phyloP scores from a whole-genome alignment of 257 asterid species.

The Solanum dulcamara region DNA sequence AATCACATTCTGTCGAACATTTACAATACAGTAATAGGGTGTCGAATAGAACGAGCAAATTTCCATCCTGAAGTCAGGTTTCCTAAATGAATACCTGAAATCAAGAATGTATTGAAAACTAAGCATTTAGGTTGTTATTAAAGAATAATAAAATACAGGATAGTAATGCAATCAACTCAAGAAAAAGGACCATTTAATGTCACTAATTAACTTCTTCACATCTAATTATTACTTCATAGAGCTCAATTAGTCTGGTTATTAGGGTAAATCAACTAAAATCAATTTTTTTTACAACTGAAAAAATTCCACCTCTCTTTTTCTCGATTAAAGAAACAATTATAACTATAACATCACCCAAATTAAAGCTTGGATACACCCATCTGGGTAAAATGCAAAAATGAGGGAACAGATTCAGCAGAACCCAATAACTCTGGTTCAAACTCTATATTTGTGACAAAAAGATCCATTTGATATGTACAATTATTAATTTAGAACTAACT shows the following conservation, averaged over 20 bases:
- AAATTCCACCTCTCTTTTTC: not conserved
- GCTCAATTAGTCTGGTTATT: not conserved
- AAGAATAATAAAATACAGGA: not conserved
- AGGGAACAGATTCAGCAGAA: not conserved
- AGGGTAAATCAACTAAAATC: not conserved
- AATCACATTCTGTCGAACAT: constrained; percentile 10
- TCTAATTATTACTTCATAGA: not conserved
- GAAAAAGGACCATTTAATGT: not conserved
- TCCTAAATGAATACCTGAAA: constrained; percentile 28
- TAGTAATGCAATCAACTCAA: not conserved
- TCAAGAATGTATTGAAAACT: constrained; percentile 1
- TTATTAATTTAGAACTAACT: not conserved
- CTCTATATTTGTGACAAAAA: not conserved
- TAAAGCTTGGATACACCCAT: no score
- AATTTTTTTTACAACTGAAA: not conserved
- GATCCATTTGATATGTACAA: not conserved
- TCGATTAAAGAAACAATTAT: not conserved
- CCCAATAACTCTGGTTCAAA: not conserved
- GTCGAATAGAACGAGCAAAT: constrained; percentile 37
- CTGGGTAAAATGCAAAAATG: no score
- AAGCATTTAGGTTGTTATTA: not conserved
- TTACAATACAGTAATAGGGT: constrained; percentile 15
- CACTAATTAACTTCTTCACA: not conserved
- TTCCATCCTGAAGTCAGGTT: constrained; percentile 36
- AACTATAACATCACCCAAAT: not conserved